A percentile compares a stretch with the other conserved stretches of the same genome.
These are phyloP conservation scores for Exserohilum rostratum DNA, from an alignment of 2,329 filamentous ascomycete species.

Conservation along the genomic window DNA sequence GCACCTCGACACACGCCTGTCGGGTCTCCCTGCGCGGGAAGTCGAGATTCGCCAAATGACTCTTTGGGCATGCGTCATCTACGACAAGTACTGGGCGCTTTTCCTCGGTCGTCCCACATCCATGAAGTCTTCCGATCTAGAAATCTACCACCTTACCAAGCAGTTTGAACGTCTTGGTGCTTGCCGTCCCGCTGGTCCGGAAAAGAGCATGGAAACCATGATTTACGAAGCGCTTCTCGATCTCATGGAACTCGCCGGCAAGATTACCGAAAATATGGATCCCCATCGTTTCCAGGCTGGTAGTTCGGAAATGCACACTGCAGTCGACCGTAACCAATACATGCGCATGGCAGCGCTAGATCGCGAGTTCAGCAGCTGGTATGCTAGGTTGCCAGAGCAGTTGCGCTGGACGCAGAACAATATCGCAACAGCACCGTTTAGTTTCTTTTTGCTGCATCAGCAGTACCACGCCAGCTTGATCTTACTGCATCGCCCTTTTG, in stretches of 20 bases:
- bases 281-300: constrained; percentile 35
- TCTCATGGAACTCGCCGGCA: constrained; percentile 62
- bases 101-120: constrained; percentile 61
- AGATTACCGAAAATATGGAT: constrained; percentile 56
- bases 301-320: constrained; percentile 26
- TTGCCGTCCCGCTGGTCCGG: constrained; percentile 42
- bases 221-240: constrained; percentile 61
- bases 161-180: constrained; percentile 54
- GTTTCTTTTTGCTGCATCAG: constrained; percentile 62
- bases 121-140: constrained; percentile 61
- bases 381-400: constrained; percentile 58
- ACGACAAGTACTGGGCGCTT: constrained; percentile 62
- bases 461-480: constrained; percentile 63
- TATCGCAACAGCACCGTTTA: constrained; percentile 44
- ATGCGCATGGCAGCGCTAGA: constrained; percentile 59
- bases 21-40: constrained; percentile 55
- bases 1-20: constrained; percentile 54
- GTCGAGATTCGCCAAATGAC: constrained; percentile 58
- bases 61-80: constrained; percentile 59
- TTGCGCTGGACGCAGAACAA: constrained; percentile 46
- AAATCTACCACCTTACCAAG: constrained; percentile 56
- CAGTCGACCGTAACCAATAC: constrained; percentile 56
- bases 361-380: constrained; percentile 62
- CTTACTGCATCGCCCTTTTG: constrained; percentile 60
- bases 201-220: constrained; percentile 46